These are phyloP conservation scores for Debaryomycetaceae sp. DNA, from an alignment of 1,139 yeast species.

Conservation along the genomic window DNA sequence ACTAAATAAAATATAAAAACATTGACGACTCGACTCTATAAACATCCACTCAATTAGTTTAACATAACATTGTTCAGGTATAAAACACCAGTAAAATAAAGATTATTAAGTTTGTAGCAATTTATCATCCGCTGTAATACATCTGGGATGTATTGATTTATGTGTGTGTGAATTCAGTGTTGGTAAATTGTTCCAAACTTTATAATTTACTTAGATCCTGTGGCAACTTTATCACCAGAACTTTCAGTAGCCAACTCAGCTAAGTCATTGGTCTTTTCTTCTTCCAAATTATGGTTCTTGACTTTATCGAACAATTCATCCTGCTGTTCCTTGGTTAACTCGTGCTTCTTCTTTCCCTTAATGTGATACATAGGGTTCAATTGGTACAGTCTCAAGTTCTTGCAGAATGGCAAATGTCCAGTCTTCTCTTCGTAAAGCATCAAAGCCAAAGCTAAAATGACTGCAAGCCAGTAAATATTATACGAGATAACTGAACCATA, in stretches of 20 bases:
- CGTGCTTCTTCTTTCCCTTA: conserved; percentile 63
- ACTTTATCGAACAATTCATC: conserved; percentile 50
- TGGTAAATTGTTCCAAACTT: too few relatives aligned
- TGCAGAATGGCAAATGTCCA: conserved; percentile 39
- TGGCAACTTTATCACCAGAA: not conserved
- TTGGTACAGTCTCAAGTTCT: conserved; percentile 49
- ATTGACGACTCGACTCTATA: not conserved
- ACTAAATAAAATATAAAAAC: not conserved
- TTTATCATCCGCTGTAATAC: not conserved
- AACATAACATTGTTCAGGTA: too few relatives aligned
- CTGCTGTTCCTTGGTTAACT: conserved; percentile 51
- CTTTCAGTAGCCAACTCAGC: not conserved
- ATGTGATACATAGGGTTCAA: conserved; percentile 72
- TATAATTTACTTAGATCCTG: not conserved
- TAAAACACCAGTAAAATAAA: too few relatives aligned
- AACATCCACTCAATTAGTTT: not conserved
- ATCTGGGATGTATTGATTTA: not conserved
- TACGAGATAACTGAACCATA: conserved; percentile 82
- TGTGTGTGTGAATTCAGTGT: not conserved
- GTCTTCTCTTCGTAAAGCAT: conserved; percentile 71
- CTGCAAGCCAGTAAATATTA: conserved; percentile 74
- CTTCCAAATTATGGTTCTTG: conserved; percentile 16
- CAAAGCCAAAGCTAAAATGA: conserved; percentile 52
- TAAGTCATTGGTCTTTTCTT: not conserved
- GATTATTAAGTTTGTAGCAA: too few relatives aligned